Evolutionary conservation across 768 basidiomycete species (phyloP).

Genomic region (Boletus pseudo-olivaceus): DNA sequence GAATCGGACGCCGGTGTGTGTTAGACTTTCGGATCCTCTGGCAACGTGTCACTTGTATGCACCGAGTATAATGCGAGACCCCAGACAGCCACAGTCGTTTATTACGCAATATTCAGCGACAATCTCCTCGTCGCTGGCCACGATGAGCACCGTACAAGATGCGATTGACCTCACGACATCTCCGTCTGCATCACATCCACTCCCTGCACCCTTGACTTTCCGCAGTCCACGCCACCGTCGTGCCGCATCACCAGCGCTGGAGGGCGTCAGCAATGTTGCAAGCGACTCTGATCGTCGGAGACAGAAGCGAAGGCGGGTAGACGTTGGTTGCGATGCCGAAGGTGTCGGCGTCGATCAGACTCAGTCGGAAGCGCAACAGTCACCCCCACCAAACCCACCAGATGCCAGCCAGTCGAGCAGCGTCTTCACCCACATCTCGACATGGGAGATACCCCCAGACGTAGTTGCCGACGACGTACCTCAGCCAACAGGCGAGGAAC

Average conservation of each 20-base stretch:
- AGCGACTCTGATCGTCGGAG: conserved; percentile 4
- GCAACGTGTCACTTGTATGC: conserved; percentile 15
- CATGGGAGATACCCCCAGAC: conserved; percentile 20
- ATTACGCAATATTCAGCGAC: conserved; percentile 19
- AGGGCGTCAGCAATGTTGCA: not conserved
- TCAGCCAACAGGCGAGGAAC: not conserved
- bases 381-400: not conserved
- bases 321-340: not conserved
- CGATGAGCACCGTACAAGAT: conserved; percentile 17
- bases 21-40: not conserved
- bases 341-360: not conserved
- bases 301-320: conserved; percentile 18
- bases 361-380: not conserved
- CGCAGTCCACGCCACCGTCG: not conserved
- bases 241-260: not conserved
- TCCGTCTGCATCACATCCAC: not conserved
- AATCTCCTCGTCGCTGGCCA: conserved; percentile 15
- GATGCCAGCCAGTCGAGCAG: not conserved
- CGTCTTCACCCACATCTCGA: conserved; percentile 13
- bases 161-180: conserved; percentile 9
- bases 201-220: not conserved
- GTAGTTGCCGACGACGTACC: not conserved
- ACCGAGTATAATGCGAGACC: conserved; percentile 1
- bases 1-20: not conserved
- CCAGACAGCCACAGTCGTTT: conserved; percentile 4